Evolutionary conservation across 306 rosid species (phyloP).

Genomic region (Mimosa bimucronata): DNA sequence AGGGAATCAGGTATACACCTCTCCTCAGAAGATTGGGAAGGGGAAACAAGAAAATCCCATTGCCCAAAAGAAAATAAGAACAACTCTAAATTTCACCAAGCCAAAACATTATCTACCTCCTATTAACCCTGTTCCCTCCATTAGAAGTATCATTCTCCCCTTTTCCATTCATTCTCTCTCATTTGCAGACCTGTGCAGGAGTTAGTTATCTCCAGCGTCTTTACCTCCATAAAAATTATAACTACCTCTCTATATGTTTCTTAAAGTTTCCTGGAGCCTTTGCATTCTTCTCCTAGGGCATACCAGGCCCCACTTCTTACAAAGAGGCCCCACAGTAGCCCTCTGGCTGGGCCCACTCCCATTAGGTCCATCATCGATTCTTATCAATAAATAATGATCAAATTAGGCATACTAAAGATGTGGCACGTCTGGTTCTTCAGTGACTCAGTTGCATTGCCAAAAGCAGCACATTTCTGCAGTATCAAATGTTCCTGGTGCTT

Average conservation of each 20-base stretch:
- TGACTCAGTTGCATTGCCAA: not conserved
- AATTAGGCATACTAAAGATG: not conserved
- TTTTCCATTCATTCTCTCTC: not conserved
- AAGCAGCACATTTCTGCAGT: not conserved
- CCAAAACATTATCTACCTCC: not conserved
- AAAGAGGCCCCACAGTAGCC: not conserved
- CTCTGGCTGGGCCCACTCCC: not conserved
- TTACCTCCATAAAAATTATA: not conserved
- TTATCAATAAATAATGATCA: too few species aligned
- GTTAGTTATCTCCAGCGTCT: not conserved
- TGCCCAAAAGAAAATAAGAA: not conserved
- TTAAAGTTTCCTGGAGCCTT: not conserved
- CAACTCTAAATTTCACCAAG: not conserved
- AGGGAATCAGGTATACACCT: not conserved
- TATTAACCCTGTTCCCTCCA: not conserved
- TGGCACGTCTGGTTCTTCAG: not conserved
- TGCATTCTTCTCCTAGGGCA: not conserved
- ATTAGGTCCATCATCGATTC: not conserved
- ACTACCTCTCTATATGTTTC: not conserved
- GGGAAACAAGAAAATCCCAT: not conserved
- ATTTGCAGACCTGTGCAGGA: not conserved
- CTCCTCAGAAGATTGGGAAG: not conserved
- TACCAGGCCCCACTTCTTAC: not conserved
- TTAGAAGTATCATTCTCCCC: not conserved
- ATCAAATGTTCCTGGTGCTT: too few species aligned